These are phyloP conservation scores for Asclepias syriaca DNA, from an alignment of 257 asterid species.

Conservation along the genomic window DNA sequence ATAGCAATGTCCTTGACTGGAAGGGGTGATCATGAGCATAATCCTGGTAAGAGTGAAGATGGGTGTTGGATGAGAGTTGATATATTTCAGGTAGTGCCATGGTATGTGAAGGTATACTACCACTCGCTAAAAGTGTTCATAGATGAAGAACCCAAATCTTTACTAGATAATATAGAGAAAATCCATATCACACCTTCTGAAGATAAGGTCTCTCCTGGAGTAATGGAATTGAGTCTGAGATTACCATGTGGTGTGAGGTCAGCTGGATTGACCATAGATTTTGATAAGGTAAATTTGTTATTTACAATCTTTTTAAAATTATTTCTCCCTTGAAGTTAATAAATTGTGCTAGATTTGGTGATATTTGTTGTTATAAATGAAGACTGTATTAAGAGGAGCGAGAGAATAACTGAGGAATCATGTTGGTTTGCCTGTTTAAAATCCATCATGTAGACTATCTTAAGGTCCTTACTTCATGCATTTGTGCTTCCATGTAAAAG, in stretches of 20 bases:
- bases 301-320: not conserved
- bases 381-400: not conserved
- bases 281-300: slow-evolving; percentile 70
- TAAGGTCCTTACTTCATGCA: not conserved
- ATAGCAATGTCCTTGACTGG: slow-evolving; percentile 69
- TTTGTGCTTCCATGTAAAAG: not conserved
- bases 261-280: slow-evolving; percentile 75
- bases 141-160: slow-evolving; percentile 62
- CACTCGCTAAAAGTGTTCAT: slow-evolving; percentile 63
- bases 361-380: not conserved
- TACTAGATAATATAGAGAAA: slow-evolving; percentile 47
- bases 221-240: slow-evolving; percentile 73
- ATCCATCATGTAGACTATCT: not conserved
- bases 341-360: not conserved
- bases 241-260: slow-evolving; percentile 71
- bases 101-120: slow-evolving; percentile 96
- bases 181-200: slow-evolving; percentile 80
- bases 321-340: not conserved
- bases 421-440: not conserved
- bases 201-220: slow-evolving; percentile 93
- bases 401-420: not conserved
- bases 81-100: slow-evolving; percentile 92
- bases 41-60: slow-evolving; percentile 27
- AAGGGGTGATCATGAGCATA: slow-evolving; percentile 24
- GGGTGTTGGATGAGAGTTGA: slow-evolving; percentile 56